Evolutionary conservation across 129 eudicot genomes (phyloP).

Genomic region (Pulicaria dysenterica): DNA sequence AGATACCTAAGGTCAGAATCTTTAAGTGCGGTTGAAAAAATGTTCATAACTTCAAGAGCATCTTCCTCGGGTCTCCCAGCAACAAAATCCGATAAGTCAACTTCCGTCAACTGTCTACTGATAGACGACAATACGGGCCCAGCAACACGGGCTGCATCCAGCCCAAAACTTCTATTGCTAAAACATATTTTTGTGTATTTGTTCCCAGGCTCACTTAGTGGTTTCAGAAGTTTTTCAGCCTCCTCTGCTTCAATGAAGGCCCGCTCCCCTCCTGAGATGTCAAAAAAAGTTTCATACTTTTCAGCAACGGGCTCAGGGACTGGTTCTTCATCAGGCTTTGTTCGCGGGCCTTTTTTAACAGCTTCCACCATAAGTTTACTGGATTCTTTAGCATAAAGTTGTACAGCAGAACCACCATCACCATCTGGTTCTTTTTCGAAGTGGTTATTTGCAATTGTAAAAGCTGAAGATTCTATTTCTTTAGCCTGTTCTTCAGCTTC

Average conservation of each 20-base stretch:
- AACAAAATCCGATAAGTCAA: constrained; percentile 60
- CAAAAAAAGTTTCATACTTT: constrained; percentile 42
- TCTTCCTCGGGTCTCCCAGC: constrained; percentile 70
- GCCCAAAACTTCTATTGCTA: constrained; percentile 64
- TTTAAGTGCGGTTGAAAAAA: constrained; percentile 52
- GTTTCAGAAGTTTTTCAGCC: constrained; percentile 48
- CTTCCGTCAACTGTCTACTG: constrained; percentile 52
- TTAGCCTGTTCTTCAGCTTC: constrained; percentile 77
- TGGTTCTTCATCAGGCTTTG: constrained; percentile 35
- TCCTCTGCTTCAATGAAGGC: constrained; percentile 47
- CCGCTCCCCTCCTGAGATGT: constrained; percentile 62
- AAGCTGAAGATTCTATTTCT: constrained; percentile 57
- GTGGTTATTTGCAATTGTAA: constrained; percentile 54
- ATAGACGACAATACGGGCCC: constrained; percentile 47
- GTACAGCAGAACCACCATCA: constrained; percentile 71
- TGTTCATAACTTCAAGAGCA: constrained; percentile 64
- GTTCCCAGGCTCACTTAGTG: constrained; percentile 47
- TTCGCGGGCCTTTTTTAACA: constrained; percentile 55
- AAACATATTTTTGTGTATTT: constrained; percentile 52
- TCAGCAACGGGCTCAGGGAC: constrained; percentile 23
- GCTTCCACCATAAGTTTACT: constrained; percentile 70
- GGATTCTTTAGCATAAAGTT: constrained; percentile 67
- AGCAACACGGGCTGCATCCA: constrained; percentile 59
- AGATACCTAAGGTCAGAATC: constrained; percentile 50
- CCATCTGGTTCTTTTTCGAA: constrained; percentile 65